Percentiles rank a stretch among this genome's conserved stretches.
Evolutionary conservation across 2,329 filamentous ascomycete genomes (phyloP).

Genomic region (Alternaria metachromatica): DNA sequence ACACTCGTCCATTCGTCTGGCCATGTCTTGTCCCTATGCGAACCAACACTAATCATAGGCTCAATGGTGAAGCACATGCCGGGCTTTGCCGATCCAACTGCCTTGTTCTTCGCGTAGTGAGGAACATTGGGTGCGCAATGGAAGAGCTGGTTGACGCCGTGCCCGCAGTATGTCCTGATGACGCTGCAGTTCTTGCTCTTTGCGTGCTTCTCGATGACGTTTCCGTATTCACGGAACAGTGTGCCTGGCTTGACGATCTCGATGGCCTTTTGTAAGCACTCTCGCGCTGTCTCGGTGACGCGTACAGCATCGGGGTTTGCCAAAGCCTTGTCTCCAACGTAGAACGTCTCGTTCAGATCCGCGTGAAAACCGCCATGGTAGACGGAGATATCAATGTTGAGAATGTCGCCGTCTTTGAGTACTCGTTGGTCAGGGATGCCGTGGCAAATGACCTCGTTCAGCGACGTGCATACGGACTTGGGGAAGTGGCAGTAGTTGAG

Average conservation of each 20-base stretch:
- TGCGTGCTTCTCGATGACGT: slow-evolving; percentile 93
- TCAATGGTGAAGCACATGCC: slow-evolving; percentile 99
- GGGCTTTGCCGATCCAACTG: slow-evolving; percentile 88
- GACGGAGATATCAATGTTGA: slow-evolving; percentile 95
- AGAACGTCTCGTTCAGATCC: slow-evolving; percentile 98
- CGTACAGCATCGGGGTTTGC: slow-evolving; percentile 86
- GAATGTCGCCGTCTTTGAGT: slow-evolving; percentile 89
- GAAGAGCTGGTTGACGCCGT: slow-evolving; percentile 93
- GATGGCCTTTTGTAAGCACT: slow-evolving; percentile 90
- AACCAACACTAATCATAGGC: slow-evolving; percentile 95
- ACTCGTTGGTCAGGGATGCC: slow-evolving; percentile 92
- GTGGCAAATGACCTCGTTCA: slow-evolving; percentile 98
- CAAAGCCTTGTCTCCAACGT: slow-evolving; percentile 86
- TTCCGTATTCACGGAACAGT: slow-evolving; percentile 90
- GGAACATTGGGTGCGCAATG: slow-evolving; percentile 93
- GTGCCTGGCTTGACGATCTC: slow-evolving; percentile 91
- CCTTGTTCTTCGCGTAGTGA: slow-evolving; percentile 98
- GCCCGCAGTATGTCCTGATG: slow-evolving; percentile 94
- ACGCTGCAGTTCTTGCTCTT: slow-evolving; percentile 86
- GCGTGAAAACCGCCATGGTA: slow-evolving; percentile 96
- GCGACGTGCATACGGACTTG: slow-evolving; percentile 95
- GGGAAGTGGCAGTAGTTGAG: slow-evolving; percentile 96
- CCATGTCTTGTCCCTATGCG: slow-evolving; percentile 93
- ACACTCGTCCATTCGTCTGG: slow-evolving; percentile 98
- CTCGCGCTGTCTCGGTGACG: slow-evolving; percentile 87